Base-by-base conservation (phyloP, 805 yeast genomes). In the Saccharomyces mikatae region DNA sequence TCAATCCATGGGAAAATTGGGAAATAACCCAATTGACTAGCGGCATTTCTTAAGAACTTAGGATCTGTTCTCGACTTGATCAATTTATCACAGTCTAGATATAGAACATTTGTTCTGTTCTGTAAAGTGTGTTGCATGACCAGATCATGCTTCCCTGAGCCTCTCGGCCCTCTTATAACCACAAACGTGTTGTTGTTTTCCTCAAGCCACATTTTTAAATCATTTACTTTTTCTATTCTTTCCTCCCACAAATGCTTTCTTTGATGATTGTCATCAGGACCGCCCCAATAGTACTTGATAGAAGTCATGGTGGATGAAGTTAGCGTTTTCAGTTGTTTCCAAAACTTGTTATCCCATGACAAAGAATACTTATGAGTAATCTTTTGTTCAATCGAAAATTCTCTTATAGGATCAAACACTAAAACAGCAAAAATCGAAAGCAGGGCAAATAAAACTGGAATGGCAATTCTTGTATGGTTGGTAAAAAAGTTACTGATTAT, bases 1-100 rank as follows among this genome's bases (percentile, higher is more conserved):
- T 89, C 89, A 56, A 91, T 73, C 96, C 97, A 92, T 24, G 97
- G 87, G 68, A 94, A 94, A 5, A 89, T 84, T 0, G 99, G 99
- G 74, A 81, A 89, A 69, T 94, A 94, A 0, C 99, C 99, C 27
- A 90, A 64, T 67, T 88, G 89, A 27, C 72, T 73, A 0, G 98
- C 89, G 21, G 89, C 79, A 52, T 79, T 78, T 54, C 80, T 78
- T 48, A 94, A 73, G 59, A 89, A 82, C 31, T 77, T 77, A 2
- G 84, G 76, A 59, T 90, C 97, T 32, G 84, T 82, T 61, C 96
- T 75, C 2, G 94, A 75, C 64, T 87, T 88, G 22, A 80, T 77
- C 53, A 94, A 71, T 44, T 75, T 74, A 54, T 87, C 95, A 74
- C 97, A 92, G 69, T 92, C 95, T 48, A 94, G 69, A 55, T 81